Evolutionary conservation across 176 grass and related monocot genomes (phyloP).

Genomic region (Thinopyrum elongatum): DNA sequence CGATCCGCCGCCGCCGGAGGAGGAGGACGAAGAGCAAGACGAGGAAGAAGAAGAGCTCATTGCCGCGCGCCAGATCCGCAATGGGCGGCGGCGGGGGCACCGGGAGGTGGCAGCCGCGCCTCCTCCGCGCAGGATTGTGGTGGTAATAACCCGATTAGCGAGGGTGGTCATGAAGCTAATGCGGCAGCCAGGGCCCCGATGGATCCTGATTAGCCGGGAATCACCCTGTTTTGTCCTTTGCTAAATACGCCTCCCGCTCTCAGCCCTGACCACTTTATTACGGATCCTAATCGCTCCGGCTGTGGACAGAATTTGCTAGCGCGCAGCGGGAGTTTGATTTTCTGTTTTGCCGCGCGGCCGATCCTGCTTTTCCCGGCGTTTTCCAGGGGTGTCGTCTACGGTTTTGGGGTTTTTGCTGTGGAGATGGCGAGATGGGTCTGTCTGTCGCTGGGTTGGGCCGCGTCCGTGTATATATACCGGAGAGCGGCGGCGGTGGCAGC

Average conservation of each 20-base stretch:
- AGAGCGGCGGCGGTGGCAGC: no score
- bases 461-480: no score
- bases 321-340: neutral
- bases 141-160: constrained; percentile 20
- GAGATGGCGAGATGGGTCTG: neutral
- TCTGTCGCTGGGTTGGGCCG: no score
- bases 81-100: neutral
- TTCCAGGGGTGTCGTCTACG: neutral
- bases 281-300: neutral
- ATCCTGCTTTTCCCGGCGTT: neutral
- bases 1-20: no score
- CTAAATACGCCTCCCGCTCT: neutral
- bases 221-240: constrained; percentile 25
- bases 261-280: neutral
- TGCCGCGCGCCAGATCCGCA: neutral
- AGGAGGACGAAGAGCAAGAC: neutral
- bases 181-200: neutral
- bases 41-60: neutral
- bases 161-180: constrained; percentile 38
- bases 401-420: neutral
- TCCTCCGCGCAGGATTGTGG: neutral
- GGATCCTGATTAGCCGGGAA: constrained; percentile 32
- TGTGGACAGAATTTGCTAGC: neutral
- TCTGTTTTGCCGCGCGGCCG: neutral
- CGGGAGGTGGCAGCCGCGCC: neutral